Base-by-base conservation (phyloP, 2,329 filamentous ascomycete species). In the Leptographium procerum region DNA sequence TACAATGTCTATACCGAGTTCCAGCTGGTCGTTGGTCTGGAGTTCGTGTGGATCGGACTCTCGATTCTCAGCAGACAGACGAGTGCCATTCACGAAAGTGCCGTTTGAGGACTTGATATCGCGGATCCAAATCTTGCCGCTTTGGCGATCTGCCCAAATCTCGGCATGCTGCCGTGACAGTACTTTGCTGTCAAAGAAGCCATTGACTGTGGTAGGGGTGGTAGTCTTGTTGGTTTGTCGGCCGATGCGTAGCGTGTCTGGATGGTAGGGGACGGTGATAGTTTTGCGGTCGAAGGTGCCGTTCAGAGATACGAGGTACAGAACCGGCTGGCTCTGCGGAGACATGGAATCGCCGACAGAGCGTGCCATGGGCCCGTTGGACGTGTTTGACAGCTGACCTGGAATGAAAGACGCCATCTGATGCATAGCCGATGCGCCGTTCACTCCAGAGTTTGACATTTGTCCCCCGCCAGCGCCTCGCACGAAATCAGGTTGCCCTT, bases 51-150 rank as follows among this genome's bases (percentile, higher is more conserved):
- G 91, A 61, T 97, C 94, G 0, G 92, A 97, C 72, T 99, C 94
- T 65, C 91, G 85, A 67, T 96, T 99, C 70, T 99, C 94, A 57
- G 85, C 89, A 2, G 94, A 97, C 60, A 99, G 72, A 33, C 94
- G 85, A 57, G 87, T 84, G 24, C 91, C 91, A 67, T 99, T 99
- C 65, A 99, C 92, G 71, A 99, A 99, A 1, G 94, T 99, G 60
- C 94, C 94, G 69, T 99, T 99, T 47, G 94, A 99, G 0, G 94
- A 97, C 73, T 97, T 99, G 66, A 99, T 88, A 73, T 99, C 94
- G 59, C 91, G 84, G 65, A 99, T 97, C 82, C 86, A 97, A 50
- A 99, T 87, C 69, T 96, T 95, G 57, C 91, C 91, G 62, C 88
- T 85, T 5, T 45, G 36, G 57, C 77, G 72, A 62, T 84, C 81